Evolutionary conservation across 163 green algal species (phyloP), one percentile per base, ranked within the genome.

Genomic region (Prototheca stagnorum): DNA sequence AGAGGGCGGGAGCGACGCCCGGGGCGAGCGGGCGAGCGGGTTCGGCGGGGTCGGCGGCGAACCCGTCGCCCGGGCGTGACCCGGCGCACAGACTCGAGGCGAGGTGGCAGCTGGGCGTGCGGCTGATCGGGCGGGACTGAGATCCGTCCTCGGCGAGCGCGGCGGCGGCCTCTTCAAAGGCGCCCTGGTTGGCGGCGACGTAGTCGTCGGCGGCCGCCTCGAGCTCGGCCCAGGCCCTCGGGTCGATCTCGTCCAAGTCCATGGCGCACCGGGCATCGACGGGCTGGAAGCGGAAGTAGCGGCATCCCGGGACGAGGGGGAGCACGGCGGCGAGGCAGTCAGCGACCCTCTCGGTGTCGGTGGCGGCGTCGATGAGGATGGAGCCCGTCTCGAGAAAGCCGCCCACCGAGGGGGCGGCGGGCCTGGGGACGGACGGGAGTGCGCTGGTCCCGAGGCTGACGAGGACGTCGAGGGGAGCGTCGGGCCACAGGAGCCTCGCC

Each of bases 191-290:
- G 4, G 62, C 70, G 4, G 50, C 37, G n/a, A 84, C 65, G 64
- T 84, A 88, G 26, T 83, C 72, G 24, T 69, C 49, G 2, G 79
- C 79, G 4, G 74, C 76, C 11, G 51, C 72, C 52, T 82, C 67
- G 29, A 93, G 64, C 26, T 57, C 54, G 2, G 49, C 61, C 78
- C 77, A 88, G 42, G 62, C 56, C 31, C 52, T 61, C 3, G 84
- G 74, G 45, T 87, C 67, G 5, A 84, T 80, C 42, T 88, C 74
- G 47, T 96, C 86, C 36, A 96, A 69, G 44, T 87, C 80, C 70
- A 95, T 92, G 22, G 47, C 53, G 54, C 81, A 94, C 16, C 80
- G 65, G 23, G 68, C 47, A 47, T 95, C 83, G 23, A 73, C 26
- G 3, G 74, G 57, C 48, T 71, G 66, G 54, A 90, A 88, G 27